A percentile compares a stretch with the other conserved stretches of the same genome.
phyloP scores from a whole-genome alignment of 768 basidiomycete species.

The Kwoniella dejecticola region DNA sequence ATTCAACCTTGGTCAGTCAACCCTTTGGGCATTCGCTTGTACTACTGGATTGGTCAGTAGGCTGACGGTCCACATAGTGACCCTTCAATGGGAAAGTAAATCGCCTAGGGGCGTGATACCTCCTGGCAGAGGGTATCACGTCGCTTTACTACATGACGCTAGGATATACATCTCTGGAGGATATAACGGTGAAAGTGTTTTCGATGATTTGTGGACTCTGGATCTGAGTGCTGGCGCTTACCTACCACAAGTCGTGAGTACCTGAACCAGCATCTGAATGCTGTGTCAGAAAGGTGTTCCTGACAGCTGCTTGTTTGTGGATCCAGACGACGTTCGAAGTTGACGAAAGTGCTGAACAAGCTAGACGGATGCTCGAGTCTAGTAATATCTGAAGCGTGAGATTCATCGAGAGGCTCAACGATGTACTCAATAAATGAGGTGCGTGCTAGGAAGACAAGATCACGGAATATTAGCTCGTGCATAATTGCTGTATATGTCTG shows the following conservation, averaged over 20 bases:
- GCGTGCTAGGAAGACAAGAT: too few relatives aligned
- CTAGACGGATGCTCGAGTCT: slow-evolving; percentile 2
- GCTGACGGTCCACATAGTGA: slow-evolving; percentile 61
- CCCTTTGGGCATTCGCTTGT: background rate
- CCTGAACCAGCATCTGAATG: too few relatives aligned
- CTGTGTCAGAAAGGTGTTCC: too few relatives aligned
- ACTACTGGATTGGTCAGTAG: too few relatives aligned
- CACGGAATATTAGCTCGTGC: too few relatives aligned
- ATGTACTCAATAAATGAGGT: too few relatives aligned
- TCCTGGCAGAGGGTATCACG: slow-evolving; percentile 78
- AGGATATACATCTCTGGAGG: slow-evolving; percentile 85
- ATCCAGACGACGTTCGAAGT: slow-evolving; percentile 35
- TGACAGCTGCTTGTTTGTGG: too few relatives aligned
- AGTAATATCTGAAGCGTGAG: background rate
- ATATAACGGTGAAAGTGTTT: slow-evolving; percentile 63
- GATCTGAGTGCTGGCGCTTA: slow-evolving; percentile 87
- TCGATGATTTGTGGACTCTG: slow-evolving; percentile 80
- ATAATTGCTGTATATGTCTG: too few relatives aligned
- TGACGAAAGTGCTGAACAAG: slow-evolving; percentile 18
- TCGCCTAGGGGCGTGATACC: slow-evolving; percentile 69
- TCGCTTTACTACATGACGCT: slow-evolving; percentile 76
- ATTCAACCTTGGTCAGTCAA: slow-evolving; percentile 75
- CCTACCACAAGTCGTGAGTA: slow-evolving; percentile 80
- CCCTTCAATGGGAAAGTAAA: slow-evolving; percentile 80
- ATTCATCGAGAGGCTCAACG: too few relatives aligned